Evolutionary conservation across 1,284 basidiomycete genomes (phyloP).

Genomic region (Ustilago loliicola): DNA sequence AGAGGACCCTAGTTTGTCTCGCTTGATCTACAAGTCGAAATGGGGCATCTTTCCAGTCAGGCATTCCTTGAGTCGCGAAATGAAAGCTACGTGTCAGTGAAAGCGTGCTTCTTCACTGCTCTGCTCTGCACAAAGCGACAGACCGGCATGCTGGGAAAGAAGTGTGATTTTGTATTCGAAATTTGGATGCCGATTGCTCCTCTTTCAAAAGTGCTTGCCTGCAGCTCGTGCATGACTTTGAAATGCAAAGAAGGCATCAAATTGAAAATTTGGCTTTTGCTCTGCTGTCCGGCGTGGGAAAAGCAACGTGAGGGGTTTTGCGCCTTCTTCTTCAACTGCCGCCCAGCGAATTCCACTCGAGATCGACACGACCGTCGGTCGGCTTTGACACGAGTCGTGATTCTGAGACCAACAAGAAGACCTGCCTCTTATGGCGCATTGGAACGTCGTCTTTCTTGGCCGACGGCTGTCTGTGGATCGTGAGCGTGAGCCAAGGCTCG

Average conservation of each 20-base stretch:
- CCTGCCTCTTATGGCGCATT: slow-evolving; percentile 1
- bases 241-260: background rate
- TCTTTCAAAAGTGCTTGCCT: background rate
- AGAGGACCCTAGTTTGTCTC: slow-evolving; percentile 17
- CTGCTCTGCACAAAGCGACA: slow-evolving; percentile 4
- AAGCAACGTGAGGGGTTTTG: slow-evolving; percentile 1
- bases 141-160: background rate
- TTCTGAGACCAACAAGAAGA: slow-evolving; percentile 10
- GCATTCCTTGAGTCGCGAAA: background rate
- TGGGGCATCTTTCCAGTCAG: slow-evolving; percentile 6
- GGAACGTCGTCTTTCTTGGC: background rate
- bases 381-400: slow-evolving; percentile 4
- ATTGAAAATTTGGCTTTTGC: background rate
- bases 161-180: background rate
- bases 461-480: too few species aligned
- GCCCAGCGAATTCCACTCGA: too few species aligned
- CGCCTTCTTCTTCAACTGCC: too few species aligned
- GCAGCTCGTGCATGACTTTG: background rate
- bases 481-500: too few species aligned
- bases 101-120: background rate
- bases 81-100: slow-evolving; percentile 10
- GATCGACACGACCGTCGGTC: background rate
- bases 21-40: background rate
- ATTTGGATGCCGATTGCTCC: background rate
- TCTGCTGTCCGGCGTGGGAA: slow-evolving; percentile 21